Conservation (phyloP, 139 green algal genomes). For the Monoraphidium neglectum region DNA sequence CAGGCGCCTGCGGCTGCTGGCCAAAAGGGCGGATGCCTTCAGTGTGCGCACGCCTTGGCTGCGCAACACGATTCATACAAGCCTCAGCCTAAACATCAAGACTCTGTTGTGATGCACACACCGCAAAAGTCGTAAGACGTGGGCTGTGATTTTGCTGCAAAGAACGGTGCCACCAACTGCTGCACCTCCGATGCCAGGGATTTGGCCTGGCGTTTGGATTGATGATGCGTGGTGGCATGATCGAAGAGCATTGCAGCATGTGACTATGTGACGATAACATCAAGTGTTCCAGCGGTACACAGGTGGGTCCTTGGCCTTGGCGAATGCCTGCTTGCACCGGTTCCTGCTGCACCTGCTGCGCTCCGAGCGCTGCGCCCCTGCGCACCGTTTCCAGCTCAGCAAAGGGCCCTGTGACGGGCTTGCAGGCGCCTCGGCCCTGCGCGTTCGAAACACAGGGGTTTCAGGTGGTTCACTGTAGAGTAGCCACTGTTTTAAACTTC, state of each 20-base stretch:
- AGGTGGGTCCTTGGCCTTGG: conserved; percentile 2
- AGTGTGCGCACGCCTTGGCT: not conserved
- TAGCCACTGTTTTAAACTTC: not conserved
- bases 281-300: not conserved
- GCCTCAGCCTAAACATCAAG: not conserved
- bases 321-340: not conserved
- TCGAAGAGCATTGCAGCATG: not conserved
- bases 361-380: too few species aligned
- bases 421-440: not conserved
- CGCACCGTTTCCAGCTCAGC: too few species aligned
- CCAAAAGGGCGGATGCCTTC: not conserved
- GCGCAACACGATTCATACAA: not conserved
- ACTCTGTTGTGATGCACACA: not conserved
- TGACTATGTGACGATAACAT: not conserved
- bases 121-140: conserved; percentile 11
- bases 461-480: not conserved
- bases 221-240: not conserved
- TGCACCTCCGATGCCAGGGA: not conserved
- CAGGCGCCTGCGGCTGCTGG: not conserved
- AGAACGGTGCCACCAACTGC: conserved; percentile 10
- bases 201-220: too few species aligned
- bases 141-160: not conserved
- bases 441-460: not conserved
- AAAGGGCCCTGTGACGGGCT: too few species aligned
- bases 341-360: not conserved